Base-by-base conservation (phyloP, 805 yeast species). In the Candida qinlingensis region DNA sequence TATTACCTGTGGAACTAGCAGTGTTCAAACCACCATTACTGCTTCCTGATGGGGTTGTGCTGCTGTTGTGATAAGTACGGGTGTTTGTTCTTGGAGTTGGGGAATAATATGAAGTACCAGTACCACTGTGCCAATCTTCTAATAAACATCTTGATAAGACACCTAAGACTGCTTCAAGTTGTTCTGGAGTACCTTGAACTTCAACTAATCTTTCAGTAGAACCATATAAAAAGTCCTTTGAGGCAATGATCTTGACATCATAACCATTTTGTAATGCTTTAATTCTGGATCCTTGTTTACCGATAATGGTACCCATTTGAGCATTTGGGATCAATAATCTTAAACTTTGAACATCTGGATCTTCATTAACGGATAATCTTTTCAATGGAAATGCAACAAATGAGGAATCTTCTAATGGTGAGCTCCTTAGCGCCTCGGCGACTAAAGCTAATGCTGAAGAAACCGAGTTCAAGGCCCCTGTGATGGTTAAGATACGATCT, bases 281-380 rank as follows among this genome's bases (percentile, higher is more conserved):
- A 62, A 90, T 90, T 62, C 90, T 77, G 10, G 74, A 70, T 46
- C 97, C 97, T 52, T 79, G 86, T 49, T 85, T 80, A 45, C 97
- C 97, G 62, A 90, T 89, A 41, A 90, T 77, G 7, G 95, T 82
- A 37, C 96, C 96, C 80, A 89, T 82, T 64, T 88, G 96, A 45
- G 83, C 75, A 66, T 89, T 88, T 38, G 96, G 89, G 50, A 89
- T 75, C 53, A 90, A 71, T 41, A 90, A 71, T 61, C 96, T 76
- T 58, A 89, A 65, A 35, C 79, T 72, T 35, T 79, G 74, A 44
- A 77, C 73, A 29, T 79, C 81, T 39, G 47, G 39, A 11, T 75
- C 75, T 31, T 76, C 69, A 28, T 74, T 64, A 6, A 81, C 76
- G 61, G 79, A 71, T 60, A 81, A 70, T 59, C 81, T 76, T 63